Evolutionary conservation across 306 rosid species (phyloP), one percentile per base, ranked within the genome.

Genomic region (Corylus avellana): DNA sequence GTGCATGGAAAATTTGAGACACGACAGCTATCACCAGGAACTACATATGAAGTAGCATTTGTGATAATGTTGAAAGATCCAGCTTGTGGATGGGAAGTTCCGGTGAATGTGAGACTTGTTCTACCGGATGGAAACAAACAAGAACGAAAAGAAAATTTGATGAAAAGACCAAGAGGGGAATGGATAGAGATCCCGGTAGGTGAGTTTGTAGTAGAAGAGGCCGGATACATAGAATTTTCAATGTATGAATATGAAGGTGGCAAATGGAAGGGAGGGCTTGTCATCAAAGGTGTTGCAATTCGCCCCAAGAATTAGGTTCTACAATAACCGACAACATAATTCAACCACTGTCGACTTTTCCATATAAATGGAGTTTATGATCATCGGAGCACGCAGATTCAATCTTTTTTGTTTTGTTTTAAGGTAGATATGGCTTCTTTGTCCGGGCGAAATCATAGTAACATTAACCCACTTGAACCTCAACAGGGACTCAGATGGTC

Each of bases 201-300:
- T 4, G 85, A 86, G 78, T 90, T 91, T 50, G 71, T 58, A 46
- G 74, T 85, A 3, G 77, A 82, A 44, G 81, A 84, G 20, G 63
- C 1, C 11, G 95, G 93, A 0, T 79, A 88, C 35, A 84, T 91
- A 46, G 89, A 91, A 44, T 42, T 91, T 67, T 75, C 90, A 18
- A 35, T 94, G 86, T 86, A 77, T 78, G 97, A 92, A 73, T 54
- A 78, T 78, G 90, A 84, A 5, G 78, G 76, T 71, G 92, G 88
- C 42, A 18, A 17, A 2, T 94, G 98, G 97, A 94, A 92, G 89
- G 76, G 57, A 4, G 98, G 97, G 44, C 91, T 92, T 74, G 3
- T 89, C 73, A 82, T 92, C 81, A 87, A 83, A 87, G 97, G 91
- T 0, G 70, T 89, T 71, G 44, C 61, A 73, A 82, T 94, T 82